Conservation (phyloP, 495 filamentous ascomycete genomes). For the Hyphodiscus hymeniophilus region DNA sequence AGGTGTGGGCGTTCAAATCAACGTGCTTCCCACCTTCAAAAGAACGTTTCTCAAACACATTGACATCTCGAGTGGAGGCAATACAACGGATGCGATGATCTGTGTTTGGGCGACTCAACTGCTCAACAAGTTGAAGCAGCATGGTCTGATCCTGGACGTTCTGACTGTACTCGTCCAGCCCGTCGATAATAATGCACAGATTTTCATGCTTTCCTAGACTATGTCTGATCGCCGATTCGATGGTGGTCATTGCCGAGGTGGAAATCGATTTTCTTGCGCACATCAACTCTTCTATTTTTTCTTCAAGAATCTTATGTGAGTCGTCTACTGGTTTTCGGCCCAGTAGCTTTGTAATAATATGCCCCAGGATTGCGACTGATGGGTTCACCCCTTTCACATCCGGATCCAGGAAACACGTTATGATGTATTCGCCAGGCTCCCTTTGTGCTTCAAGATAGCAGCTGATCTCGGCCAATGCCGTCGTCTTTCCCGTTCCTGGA, state of each 20-base stretch:
- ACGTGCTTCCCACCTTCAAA: not conserved
- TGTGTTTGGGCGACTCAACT: not conserved
- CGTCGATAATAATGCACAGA: not conserved
- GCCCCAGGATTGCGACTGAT: not conserved
- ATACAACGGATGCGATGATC: constrained; percentile 1
- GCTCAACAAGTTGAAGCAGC: not conserved
- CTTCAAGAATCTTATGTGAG: not conserved
- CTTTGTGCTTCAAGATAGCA: not conserved
- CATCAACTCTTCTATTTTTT: not conserved
- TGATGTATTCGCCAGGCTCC: not conserved
- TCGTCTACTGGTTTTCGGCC: not conserved
- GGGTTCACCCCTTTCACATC: not conserved
- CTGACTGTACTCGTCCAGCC: not conserved
- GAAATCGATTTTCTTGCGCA: not conserved
- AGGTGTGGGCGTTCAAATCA: not conserved
- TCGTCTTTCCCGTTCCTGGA: constrained; percentile 7
- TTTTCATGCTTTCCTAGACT: not conserved
- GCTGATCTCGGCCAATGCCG: not conserved
- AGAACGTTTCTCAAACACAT: not conserved
- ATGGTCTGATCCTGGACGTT: not conserved
- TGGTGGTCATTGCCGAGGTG: not conserved
- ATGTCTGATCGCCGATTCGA: not conserved
- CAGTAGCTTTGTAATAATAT: not conserved
- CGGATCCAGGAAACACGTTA: not conserved
- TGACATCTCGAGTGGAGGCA: not conserved